Evolutionary conservation across 2,329 filamentous ascomycete species (phyloP).

Genomic region (Aspergillus floridensis): DNA sequence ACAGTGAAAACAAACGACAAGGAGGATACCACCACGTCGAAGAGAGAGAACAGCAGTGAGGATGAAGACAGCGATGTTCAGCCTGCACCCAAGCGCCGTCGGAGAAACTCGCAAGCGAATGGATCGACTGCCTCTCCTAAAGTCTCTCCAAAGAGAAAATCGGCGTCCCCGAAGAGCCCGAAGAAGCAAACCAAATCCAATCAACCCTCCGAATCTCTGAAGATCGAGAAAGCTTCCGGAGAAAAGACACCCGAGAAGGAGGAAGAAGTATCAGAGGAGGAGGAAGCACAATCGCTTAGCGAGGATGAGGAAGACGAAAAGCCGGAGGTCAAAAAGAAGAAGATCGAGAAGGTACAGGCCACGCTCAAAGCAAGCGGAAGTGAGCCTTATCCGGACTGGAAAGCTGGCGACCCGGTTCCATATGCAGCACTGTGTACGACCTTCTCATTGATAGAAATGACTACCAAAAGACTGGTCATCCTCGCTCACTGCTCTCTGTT

Average conservation of each 20-base stretch:
- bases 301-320: constrained; percentile 62
- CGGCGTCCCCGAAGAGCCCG: constrained; percentile 22
- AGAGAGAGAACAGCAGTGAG: constrained; percentile 30
- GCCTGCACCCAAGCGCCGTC: constrained; percentile 57
- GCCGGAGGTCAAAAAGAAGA: constrained; percentile 69
- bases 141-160: constrained; percentile 20
- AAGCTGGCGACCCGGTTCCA: constrained; percentile 79
- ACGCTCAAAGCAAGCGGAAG: constrained; percentile 67
- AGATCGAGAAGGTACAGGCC: constrained; percentile 75
- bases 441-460: constrained; percentile 92
- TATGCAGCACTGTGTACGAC: constrained; percentile 93
- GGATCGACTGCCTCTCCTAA: constrained; percentile 36
- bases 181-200: constrained; percentile 20
- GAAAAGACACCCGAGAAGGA: constrained; percentile 42
- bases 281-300: constrained; percentile 45
- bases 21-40: constrained; percentile 12
- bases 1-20: constrained; percentile 5
- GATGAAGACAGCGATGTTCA: constrained; percentile 45
- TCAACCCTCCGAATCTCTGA: constrained; percentile 21
- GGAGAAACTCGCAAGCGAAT: constrained; percentile 29
- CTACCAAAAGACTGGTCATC: constrained; percentile 85
- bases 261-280: constrained; percentile 24
- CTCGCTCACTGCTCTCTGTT: constrained; percentile 86
- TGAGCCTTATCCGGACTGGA: constrained; percentile 95
- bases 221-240: constrained; percentile 43